A percentile compares a stretch with the other conserved stretches of the same genome.
Evolutionary conservation across 2,329 filamentous ascomycete species (phyloP).

Genomic region (Pseudogymnoascus sp.): DNA sequence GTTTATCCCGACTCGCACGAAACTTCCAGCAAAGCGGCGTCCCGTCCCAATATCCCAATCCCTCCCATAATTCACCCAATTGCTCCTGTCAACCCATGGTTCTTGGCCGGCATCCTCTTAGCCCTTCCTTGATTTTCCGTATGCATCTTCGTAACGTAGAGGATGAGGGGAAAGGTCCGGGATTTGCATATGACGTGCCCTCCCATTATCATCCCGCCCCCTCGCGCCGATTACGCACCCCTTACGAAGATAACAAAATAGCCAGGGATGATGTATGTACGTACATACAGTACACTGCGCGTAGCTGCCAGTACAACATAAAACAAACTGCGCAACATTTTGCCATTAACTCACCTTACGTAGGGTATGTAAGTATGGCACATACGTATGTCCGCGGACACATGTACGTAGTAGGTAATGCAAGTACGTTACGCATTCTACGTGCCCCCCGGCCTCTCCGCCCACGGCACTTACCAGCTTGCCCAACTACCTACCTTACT

Average conservation of each 20-base stretch:
- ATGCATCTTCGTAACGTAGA: neutral
- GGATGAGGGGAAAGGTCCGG: neutral
- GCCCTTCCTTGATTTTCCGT: neutral
- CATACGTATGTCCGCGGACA: neutral
- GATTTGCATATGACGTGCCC: neutral
- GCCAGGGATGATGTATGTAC: neutral
- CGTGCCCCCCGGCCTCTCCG: neutral
- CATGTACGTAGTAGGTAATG: neutral
- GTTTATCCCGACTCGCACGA: neutral
- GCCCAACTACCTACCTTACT: neutral
- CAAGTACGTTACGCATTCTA: no score
- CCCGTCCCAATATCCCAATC: neutral
- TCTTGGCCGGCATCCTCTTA: neutral
- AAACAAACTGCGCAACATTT: neutral
- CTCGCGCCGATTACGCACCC: neutral
- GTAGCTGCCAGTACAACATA: neutral
- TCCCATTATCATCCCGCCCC: neutral
- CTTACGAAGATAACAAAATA: neutral
- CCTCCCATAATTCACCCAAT: neutral
- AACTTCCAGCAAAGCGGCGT: neutral
- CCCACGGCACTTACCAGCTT: neutral
- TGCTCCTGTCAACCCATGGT: neutral
- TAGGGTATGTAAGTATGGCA: neutral
- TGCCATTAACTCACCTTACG: neutral
- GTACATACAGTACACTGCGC: no score